phyloP scores from a whole-genome alignment of 1,139 yeast species.

The Kluyveromyces sp. region DNA sequence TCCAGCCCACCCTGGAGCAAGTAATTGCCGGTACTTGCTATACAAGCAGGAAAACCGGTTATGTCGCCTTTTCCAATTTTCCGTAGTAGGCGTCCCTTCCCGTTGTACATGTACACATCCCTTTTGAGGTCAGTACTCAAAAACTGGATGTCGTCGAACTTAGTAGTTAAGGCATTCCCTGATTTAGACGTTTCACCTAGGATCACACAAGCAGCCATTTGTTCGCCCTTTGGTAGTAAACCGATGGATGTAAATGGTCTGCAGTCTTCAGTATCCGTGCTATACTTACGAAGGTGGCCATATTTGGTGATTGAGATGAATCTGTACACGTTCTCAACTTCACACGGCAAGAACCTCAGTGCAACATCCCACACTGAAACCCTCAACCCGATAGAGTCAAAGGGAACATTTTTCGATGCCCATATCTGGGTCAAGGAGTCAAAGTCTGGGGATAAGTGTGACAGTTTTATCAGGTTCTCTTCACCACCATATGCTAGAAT shows the following conservation, averaged over 20 bases:
- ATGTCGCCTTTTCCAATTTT: conserved; percentile 40
- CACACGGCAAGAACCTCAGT: conserved; percentile 36
- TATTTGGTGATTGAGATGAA: conserved; percentile 53
- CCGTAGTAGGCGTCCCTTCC: conserved; percentile 37
- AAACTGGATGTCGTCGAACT: conserved; percentile 17
- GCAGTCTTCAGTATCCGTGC: conserved; percentile 46
- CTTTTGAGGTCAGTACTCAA: conserved; percentile 27
- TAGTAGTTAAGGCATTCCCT: conserved; percentile 19
- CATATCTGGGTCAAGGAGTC: conserved; percentile 35
- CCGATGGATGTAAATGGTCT: conserved; percentile 43
- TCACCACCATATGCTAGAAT: conserved; percentile 69
- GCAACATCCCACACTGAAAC: conserved; percentile 55
- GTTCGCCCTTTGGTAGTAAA: conserved; percentile 33
- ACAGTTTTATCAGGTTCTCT: conserved; percentile 55
- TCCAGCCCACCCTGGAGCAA: conserved; percentile 76
- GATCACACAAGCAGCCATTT: conserved; percentile 17
- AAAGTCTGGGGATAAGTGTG: conserved; percentile 34
- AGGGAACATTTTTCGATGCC: conserved; percentile 59
- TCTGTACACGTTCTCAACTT: conserved; percentile 28
- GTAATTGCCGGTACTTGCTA: conserved; percentile 23
- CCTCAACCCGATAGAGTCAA: conserved; percentile 55
- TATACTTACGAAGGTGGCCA: conserved; percentile 46
- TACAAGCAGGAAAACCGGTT: conserved; percentile 38
- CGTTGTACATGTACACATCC: conserved; percentile 45
- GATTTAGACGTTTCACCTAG: conserved; percentile 16